Base-by-base conservation (phyloP, 2,329 filamentous ascomycete genomes). In the Colletotrichum eremochloae region DNA sequence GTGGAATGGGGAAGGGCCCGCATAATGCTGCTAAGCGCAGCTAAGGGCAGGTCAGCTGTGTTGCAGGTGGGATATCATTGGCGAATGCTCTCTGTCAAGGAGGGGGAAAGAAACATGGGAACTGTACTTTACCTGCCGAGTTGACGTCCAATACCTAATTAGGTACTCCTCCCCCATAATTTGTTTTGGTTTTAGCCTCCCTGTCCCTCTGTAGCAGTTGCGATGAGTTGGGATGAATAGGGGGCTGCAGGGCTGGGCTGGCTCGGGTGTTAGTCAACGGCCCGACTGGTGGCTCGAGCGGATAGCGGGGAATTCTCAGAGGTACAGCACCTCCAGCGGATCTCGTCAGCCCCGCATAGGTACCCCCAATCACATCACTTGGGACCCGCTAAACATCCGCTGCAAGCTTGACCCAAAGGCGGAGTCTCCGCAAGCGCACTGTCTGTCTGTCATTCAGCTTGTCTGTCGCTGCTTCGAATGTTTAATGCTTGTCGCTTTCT, bases 281-380 rank as follows among this genome's bases (percentile, higher is more conserved):
- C 69, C 69, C 69, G 66, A 72, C 66, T 72, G 55, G 66, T 72
- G 69, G 66, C 69, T 72, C 69, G 69, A 72, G 40, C 29, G n/a
- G 57, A 71, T 68, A 64, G 65, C 60, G 69, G 69, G 66, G 64
- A 68, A 48, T 31, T 15, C 61, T 52, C 29, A 36, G 52, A 48
- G 63, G 63, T n/a, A 48, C 57, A 48, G 36, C 29, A 50, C 36
- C 38, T 40, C 44, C 2, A 20, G 7, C 8, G 20, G 44, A 46
- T 15, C 65, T 68, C 57, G 15, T 24, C 57, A 36, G 50, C 66
- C 66, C 67, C 67, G 60, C 67, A 57, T 40, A 9, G 38, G 38
- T 40, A 20, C 42, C 15, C 15, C 40, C 40, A 5, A 42, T 42
- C 40, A 42, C 15, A 64, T 68, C 68, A 63, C 68, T 64, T 57